phyloP scores from a whole-genome alignment of 1,139 yeast species.

The Taphrina betulina region DNA sequence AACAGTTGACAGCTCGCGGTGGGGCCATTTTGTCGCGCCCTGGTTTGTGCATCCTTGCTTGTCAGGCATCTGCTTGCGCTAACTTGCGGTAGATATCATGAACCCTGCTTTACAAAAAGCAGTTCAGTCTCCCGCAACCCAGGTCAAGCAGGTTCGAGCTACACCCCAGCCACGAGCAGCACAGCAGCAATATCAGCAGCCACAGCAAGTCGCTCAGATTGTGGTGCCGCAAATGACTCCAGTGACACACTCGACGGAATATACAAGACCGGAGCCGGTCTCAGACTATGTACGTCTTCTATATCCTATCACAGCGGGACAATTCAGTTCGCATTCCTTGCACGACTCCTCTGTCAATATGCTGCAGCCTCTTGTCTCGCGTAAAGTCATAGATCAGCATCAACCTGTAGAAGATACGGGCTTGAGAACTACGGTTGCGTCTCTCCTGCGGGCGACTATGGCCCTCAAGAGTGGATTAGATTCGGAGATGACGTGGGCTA shows the following conservation, averaged over 20 bases:
- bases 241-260: slow-evolving; percentile 14
- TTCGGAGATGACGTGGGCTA: slow-evolving; percentile 66
- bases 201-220: slow-evolving; percentile 24
- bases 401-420: slow-evolving; percentile 2
- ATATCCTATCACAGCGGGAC: slow-evolving; percentile 30
- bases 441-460: slow-evolving; percentile 56
- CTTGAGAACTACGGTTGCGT: slow-evolving; percentile 2
- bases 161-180: background rate
- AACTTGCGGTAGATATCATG: background rate
- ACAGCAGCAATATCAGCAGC: slow-evolving; percentile 17
- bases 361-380: slow-evolving; percentile 10
- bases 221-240: slow-evolving; percentile 14
- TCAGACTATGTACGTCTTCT: slow-evolving; percentile 15
- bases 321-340: slow-evolving; percentile 10
- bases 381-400: slow-evolving; percentile 12
- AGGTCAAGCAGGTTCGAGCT: slow-evolving; percentile 2
- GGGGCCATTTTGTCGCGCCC: slow-evolving; percentile 37
- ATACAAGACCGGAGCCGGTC: background rate
- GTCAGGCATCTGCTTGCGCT: background rate
- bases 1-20: slow-evolving; percentile 35
- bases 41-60: slow-evolving; percentile 6
- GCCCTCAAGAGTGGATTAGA: slow-evolving; percentile 61
- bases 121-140: slow-evolving; percentile 15
- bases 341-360: slow-evolving; percentile 4
- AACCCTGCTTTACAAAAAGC: background rate